Percentiles rank a stretch among this genome's conserved stretches.
Conservation (phyloP, 148 eudicot genomes). For the Polygonum aviculare region DNA sequence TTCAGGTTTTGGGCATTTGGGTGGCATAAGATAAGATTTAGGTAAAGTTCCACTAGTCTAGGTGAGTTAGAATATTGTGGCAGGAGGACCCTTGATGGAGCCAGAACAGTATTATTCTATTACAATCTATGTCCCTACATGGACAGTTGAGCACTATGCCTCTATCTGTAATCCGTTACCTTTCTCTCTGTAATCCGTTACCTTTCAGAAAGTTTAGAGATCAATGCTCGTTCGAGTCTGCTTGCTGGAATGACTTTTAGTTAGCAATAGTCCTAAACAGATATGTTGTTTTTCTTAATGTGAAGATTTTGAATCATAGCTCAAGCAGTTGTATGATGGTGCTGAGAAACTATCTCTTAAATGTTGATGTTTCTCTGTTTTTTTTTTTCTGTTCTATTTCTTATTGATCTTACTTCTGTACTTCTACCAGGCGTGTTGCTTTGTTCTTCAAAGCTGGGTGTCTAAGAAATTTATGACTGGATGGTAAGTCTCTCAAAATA, state of each 20-base stretch:
- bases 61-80: neutral
- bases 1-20: neutral
- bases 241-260: neutral
- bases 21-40: neutral
- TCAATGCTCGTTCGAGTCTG: neutral
- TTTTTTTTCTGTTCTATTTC: neutral
- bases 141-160: neutral
- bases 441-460: slow-evolving; percentile 62
- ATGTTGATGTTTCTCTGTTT: neutral
- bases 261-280: neutral
- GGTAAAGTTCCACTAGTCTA: neutral
- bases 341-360: neutral
- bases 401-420: neutral
- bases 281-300: neutral
- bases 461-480: slow-evolving; percentile 69
- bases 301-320: neutral
- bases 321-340: neutral
- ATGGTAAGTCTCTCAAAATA: slow-evolving; percentile 33
- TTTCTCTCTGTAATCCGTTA: neutral
- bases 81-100: neutral
- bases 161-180: neutral
- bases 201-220: neutral
- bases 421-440: slow-evolving; percentile 49
- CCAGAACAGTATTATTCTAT: neutral
- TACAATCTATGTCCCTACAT: neutral